These are phyloP conservation scores for Alliaria petiolata DNA, from an alignment of 345 rosid species.

Conservation along the genomic window DNA sequence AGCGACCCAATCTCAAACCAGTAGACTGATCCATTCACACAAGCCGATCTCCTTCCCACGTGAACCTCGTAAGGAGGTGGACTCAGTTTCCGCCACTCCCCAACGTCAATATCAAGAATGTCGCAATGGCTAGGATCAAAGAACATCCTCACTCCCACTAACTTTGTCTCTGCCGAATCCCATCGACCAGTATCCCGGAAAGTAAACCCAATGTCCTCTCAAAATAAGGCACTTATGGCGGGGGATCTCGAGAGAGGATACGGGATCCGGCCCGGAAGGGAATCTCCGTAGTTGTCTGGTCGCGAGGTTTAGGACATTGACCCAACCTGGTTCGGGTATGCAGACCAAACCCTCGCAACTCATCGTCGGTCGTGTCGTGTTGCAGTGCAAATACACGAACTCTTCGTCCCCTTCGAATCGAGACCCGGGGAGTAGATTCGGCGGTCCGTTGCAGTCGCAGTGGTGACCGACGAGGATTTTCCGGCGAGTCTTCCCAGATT, in stretches of 20 bases:
- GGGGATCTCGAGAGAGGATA: neutral
- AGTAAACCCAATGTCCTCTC: neutral
- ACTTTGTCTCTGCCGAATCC: conserved; percentile 9
- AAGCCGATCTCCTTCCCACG: neutral
- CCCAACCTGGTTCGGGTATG: too few relatives aligned
- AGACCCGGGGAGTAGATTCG: too few relatives aligned
- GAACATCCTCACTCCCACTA: neutral
- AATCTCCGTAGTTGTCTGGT: too few relatives aligned
- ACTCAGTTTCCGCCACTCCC: neutral
- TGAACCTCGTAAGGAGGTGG: neutral
- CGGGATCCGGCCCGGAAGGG: neutral
- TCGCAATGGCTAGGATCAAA: neutral
- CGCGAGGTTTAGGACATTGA: too few relatives aligned
- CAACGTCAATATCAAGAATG: neutral
- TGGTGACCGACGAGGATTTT: neutral
- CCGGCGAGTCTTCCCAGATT: neutral
- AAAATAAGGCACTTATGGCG: too few relatives aligned
- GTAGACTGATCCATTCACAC: too few relatives aligned
- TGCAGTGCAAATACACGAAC: too few relatives aligned
- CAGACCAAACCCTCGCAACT: too few relatives aligned
- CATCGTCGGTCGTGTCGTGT: too few relatives aligned
- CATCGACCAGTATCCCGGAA: neutral
- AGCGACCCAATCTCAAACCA: too few relatives aligned
- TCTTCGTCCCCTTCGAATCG: too few relatives aligned
- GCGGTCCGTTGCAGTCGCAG: too few relatives aligned